Evolutionary conservation across 2,329 filamentous ascomycete species (phyloP), one percentile per base, ranked within the genome.

Genomic region (Metarhizium brunneum): DNA sequence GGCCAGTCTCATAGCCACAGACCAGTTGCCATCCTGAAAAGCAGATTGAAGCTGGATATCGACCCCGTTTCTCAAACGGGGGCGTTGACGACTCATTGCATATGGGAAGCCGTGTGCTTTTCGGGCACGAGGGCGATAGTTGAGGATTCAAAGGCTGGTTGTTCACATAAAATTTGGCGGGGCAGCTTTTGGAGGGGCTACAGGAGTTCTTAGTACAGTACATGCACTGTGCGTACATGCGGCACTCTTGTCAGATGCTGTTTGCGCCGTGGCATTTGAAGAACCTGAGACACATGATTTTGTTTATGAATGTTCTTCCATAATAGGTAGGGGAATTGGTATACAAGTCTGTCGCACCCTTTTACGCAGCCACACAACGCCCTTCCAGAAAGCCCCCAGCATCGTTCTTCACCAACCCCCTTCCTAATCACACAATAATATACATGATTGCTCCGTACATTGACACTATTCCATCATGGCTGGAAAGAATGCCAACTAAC

Each of bases 11-110:
- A 76, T 69, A 54, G 76, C 79, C 16, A 69, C 68, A 18, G 70
- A 61, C 81, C 80, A 84, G 65, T 79, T 80, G 53, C 75, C 71
- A 54, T 81, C 78, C 45, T 72, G 71, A 56, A 81, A 84, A 53
- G 79, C 79, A 14, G 74, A 72, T 68, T 82, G 77, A 10, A 84
- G 71, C 69, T 80, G 76, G 52, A 79, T 69, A 60, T 81, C 78
- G 53, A 80, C 75, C 58, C 73, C 77, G 63, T 73, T 75, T 61
- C 74, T 79, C 49, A 81, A 73, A 45, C 59, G 64, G 55, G 70
- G 70, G 57, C 65, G 60, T 58, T 65, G 62, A 56, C 65, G 67
- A 61, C 65, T 66, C 71, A 72, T 72, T 61, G 57, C 58, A 57
- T 57, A 56, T 52, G 58, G 25, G 50, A 32, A 35, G 45, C 11